Evolutionary conservation across 2,329 filamentous ascomycete species (phyloP).

Genomic region (Colletotrichum higginsianum): DNA sequence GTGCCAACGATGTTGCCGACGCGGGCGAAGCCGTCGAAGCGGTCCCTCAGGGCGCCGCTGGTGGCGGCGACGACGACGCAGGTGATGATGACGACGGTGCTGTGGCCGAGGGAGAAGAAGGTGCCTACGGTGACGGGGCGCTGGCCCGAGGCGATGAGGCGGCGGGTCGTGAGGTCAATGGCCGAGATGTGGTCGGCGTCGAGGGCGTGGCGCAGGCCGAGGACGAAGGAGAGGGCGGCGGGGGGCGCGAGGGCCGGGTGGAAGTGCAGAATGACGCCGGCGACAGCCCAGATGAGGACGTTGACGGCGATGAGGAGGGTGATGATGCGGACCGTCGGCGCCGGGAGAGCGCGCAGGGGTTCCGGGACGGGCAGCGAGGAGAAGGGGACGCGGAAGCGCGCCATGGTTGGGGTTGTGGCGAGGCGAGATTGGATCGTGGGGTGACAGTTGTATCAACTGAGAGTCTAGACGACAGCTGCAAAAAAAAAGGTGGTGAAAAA

Average conservation of each 20-base stretch:
- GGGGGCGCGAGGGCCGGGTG: slow-evolving; percentile 79
- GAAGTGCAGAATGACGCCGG: slow-evolving; percentile 67
- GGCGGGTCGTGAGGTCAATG: slow-evolving; percentile 94
- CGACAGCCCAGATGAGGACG: slow-evolving; percentile 67
- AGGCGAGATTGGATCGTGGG: background rate
- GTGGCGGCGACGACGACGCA: slow-evolving; percentile 94
- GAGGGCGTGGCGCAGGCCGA: slow-evolving; percentile 93
- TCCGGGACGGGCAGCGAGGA: slow-evolving; percentile 47
- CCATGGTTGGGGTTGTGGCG: slow-evolving; percentile 23
- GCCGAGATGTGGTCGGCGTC: slow-evolving; percentile 92
- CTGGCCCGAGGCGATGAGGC: slow-evolving; percentile 88
- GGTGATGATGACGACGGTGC: slow-evolving; percentile 91
- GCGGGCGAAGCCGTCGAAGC: slow-evolving; percentile 84
- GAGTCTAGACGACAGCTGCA: background rate
- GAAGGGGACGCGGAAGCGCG: slow-evolving; percentile 40
- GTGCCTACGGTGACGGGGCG: slow-evolving; percentile 92
- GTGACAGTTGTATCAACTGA: too few relatives aligned
- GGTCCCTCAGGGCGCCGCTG: slow-evolving; percentile 83
- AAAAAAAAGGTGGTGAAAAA: background rate
- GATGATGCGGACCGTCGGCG: slow-evolving; percentile 64
- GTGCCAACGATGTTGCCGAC: slow-evolving; percentile 93
- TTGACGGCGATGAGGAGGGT: slow-evolving; percentile 66
- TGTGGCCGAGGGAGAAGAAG: slow-evolving; percentile 94
- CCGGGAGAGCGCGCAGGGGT: slow-evolving; percentile 49
- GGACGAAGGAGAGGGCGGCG: slow-evolving; percentile 87